A percentile compares a stretch with the other conserved stretches of the same genome.
These are phyloP conservation scores for Pisolithus thermaeus DNA, from an alignment of 1,284 basidiomycete species.

Conservation along the genomic window DNA sequence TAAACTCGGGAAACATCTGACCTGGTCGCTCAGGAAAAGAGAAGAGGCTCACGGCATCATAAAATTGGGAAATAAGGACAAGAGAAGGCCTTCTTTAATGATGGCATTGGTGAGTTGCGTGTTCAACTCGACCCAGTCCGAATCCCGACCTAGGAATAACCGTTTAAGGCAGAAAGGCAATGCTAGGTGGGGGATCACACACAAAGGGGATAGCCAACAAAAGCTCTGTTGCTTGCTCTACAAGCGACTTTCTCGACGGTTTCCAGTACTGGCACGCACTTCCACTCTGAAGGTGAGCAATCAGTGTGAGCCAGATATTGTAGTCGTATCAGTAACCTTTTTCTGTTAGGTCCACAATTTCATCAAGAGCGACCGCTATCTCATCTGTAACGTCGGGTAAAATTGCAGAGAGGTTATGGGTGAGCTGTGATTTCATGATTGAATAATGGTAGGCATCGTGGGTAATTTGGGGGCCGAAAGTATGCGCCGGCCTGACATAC, in stretches of 20 bases:
- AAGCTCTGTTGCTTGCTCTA: slow-evolving; percentile 31
- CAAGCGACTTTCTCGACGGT: slow-evolving; percentile 23
- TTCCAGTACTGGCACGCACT: slow-evolving; percentile 14
- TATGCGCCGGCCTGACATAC: slow-evolving; percentile 13
- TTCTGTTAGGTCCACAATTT: slow-evolving; percentile 14
- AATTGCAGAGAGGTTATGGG: slow-evolving; percentile 23
- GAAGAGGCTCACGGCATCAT: slow-evolving; percentile 32
- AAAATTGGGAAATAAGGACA: slow-evolving; percentile 34
- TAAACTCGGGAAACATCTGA: neutral
- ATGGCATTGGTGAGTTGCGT: slow-evolving; percentile 29
- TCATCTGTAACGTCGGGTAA: slow-evolving; percentile 30
- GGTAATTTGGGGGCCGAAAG: slow-evolving; percentile 20
- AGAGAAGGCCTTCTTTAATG: slow-evolving; percentile 16
- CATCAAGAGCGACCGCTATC: slow-evolving; percentile 24
- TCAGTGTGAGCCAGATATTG: neutral
- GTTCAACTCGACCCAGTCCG: slow-evolving; percentile 34
- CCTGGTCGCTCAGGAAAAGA: too few relatives aligned
- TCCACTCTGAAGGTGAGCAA: slow-evolving; percentile 26
- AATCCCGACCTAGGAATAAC: slow-evolving; percentile 32
- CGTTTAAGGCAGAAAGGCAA: neutral
- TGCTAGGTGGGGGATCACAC: neutral
- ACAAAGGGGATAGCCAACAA: slow-evolving; percentile 39
- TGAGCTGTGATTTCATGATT: slow-evolving; percentile 23
- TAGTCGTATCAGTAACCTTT: slow-evolving; percentile 11
- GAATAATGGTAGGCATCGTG: slow-evolving; percentile 25